A percentile compares a stretch with the other conserved stretches of the same genome.
Evolutionary conservation across 148 eudicot species (phyloP).

Genomic region (Rhododendron molle): DNA sequence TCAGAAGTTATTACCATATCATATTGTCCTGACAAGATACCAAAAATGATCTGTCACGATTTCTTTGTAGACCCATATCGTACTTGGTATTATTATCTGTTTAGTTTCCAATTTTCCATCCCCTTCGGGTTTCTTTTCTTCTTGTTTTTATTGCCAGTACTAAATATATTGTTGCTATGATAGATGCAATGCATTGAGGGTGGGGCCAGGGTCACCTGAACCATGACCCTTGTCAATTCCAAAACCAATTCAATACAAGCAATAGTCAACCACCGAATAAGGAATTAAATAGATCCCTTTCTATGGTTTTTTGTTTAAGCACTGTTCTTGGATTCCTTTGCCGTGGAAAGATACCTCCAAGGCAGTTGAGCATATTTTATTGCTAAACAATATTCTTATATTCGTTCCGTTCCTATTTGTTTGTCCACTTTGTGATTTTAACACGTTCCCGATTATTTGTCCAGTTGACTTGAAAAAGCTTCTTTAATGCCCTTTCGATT

Average conservation of each 20-base stretch:
- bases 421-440: too few species aligned
- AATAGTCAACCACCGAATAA: slow-evolving; percentile 34
- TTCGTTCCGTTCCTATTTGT: too few species aligned
- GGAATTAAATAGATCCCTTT: not conserved
- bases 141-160: not conserved
- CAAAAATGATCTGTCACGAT: not conserved
- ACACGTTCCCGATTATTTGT: too few species aligned
- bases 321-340: not conserved
- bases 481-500: too few species aligned
- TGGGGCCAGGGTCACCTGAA: slow-evolving; percentile 28
- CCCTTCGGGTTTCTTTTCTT: not conserved
- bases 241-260: not conserved
- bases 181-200: not conserved
- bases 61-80: not conserved
- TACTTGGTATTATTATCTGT: slow-evolving; percentile 4
- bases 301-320: not conserved
- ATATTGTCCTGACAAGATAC: not conserved
- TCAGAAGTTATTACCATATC: not conserved
- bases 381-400: not conserved
- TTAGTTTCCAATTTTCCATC: not conserved
- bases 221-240: slow-evolving; percentile 13
- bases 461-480: too few species aligned
- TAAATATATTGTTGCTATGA: not conserved
- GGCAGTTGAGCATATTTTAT: not conserved
- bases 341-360: slow-evolving; percentile 1